phyloP scores from a whole-genome alignment of 768 basidiomycete species.

The Amyloporia xantha region DNA sequence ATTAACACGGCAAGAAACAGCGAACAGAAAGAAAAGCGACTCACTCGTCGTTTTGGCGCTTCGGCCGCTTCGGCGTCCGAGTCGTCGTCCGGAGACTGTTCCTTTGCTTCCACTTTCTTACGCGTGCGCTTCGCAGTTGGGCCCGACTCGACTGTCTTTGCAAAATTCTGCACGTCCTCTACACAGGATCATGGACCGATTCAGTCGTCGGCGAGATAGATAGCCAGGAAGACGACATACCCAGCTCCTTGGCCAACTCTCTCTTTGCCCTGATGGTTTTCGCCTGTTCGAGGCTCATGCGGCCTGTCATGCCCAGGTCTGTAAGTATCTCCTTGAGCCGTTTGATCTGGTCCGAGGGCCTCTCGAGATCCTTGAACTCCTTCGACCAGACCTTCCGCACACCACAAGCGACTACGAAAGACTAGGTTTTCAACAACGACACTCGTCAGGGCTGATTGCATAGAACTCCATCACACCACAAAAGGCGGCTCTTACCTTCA shows the following conservation, averaged over 20 bases:
- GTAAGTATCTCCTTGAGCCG: slow-evolving; percentile 57
- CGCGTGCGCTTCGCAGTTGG: slow-evolving; percentile 23
- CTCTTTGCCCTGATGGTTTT: slow-evolving; percentile 64
- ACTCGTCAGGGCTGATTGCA: not conserved
- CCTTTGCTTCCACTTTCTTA: slow-evolving; percentile 22
- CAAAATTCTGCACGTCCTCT: slow-evolving; percentile 78
- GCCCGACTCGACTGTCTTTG: slow-evolving; percentile 38
- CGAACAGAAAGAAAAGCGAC: slow-evolving; percentile 5
- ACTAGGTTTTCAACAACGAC: slow-evolving; percentile 30
- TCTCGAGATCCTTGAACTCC: slow-evolving; percentile 55
- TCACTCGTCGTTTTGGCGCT: slow-evolving; percentile 25
- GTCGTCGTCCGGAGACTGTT: slow-evolving; percentile 28
- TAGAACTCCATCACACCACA: not conserved
- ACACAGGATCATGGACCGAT: not conserved
- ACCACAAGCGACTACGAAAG: slow-evolving; percentile 67
- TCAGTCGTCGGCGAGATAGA: not conserved
- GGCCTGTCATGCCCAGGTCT: slow-evolving; percentile 76
- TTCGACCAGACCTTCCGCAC: slow-evolving; percentile 73
- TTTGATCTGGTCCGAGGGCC: slow-evolving; percentile 54
- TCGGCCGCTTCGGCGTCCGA: slow-evolving; percentile 9
- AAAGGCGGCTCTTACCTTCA: slow-evolving; percentile 50
- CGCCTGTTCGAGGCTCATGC: slow-evolving; percentile 75
- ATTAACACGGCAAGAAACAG: not conserved
- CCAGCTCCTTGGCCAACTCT: slow-evolving; percentile 72
- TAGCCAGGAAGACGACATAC: slow-evolving; percentile 30